phyloP scores from a whole-genome alignment of 2,329 filamentous ascomycete genomes.

The Fusarium pseudoanthophilum region DNA sequence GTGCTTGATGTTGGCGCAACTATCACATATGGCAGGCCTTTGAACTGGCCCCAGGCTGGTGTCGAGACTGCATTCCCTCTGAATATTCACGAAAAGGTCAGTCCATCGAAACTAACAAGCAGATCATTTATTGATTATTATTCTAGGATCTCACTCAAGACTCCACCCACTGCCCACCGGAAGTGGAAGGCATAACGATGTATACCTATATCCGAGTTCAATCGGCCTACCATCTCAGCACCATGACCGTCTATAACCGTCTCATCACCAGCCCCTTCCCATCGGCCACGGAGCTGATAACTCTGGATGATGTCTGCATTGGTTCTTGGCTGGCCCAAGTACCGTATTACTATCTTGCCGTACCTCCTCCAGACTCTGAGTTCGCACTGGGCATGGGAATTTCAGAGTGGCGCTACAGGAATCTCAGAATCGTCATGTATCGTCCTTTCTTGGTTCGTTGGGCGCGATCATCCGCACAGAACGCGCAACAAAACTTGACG shows the following conservation, averaged over 20 bases:
- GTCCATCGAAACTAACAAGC: rapidly evolving
- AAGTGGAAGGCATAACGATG: conserved; percentile 23
- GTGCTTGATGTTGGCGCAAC: conserved; percentile 25
- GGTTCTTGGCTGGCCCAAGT: conserved; percentile 30
- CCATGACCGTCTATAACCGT: conserved; percentile 30
- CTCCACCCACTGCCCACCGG: conserved; percentile 10
- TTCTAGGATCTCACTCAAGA: conserved; percentile 13
- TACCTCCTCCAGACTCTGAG: conserved; percentile 13
- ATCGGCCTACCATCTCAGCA: conserved; percentile 28
- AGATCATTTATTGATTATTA: background rate
- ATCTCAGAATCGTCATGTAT: conserved; percentile 31
- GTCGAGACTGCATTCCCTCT: conserved; percentile 22
- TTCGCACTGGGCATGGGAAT: conserved; percentile 23
- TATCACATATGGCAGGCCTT: conserved; percentile 21
- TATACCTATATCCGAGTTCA: conserved; percentile 29
- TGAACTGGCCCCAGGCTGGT: conserved; percentile 28
- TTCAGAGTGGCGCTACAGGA: conserved; percentile 21
- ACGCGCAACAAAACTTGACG: conserved; percentile 12
- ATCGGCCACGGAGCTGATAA: conserved; percentile 22
- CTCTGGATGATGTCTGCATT: conserved; percentile 24
- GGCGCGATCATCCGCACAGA: conserved; percentile 15
- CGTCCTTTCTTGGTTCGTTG: conserved; percentile 25
- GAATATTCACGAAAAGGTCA: conserved; percentile 25
- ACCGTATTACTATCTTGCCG: conserved; percentile 16
- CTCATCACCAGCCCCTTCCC: conserved; percentile 33